These are phyloP conservation scores for Trypanosoma brucei DNA, from an alignment of 208 protist genomes.

Conservation along the genomic window DNA sequence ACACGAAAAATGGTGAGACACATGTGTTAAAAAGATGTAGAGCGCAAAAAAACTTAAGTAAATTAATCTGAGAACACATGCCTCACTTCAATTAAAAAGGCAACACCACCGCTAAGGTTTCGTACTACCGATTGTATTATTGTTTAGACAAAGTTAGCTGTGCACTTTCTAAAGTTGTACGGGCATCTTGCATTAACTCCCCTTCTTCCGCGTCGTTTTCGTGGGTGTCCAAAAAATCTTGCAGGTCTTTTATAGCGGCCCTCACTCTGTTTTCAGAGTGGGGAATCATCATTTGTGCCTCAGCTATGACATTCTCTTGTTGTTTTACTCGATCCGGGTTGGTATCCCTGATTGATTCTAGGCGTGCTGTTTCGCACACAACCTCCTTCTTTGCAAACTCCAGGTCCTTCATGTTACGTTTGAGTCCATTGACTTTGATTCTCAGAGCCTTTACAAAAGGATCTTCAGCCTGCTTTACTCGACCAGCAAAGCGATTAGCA, in stretches of 20 bases:
- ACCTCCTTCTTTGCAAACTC: conserved; percentile 67
- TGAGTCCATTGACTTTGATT: conserved; percentile 59
- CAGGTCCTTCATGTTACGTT: conserved; percentile 66
- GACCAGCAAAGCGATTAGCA: conserved; percentile 38
- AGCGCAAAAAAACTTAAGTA: too few relatives aligned
- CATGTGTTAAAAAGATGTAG: too few relatives aligned
- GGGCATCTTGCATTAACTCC: conserved; percentile 26
- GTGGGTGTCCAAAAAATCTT: conserved; percentile 56
- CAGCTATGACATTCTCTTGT: conserved; percentile 65
- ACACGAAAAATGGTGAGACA: too few relatives aligned
- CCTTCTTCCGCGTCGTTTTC: conserved; percentile 26
- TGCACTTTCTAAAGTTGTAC: conserved; percentile 23
- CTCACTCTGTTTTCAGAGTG: conserved; percentile 66
- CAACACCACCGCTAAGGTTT: too few relatives aligned
- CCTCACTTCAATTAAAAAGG: too few relatives aligned
- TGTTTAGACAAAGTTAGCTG: conserved; percentile 14
- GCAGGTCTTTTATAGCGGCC: conserved; percentile 45
- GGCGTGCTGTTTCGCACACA: conserved; percentile 35
- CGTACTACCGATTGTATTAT: neutral
- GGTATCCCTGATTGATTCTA: conserved; percentile 38
- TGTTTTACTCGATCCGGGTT: conserved; percentile 56
- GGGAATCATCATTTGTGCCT: conserved; percentile 80
- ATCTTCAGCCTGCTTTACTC: conserved; percentile 37
- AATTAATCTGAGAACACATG: too few relatives aligned
- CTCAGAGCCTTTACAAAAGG: conserved; percentile 42